phyloP scores from a whole-genome alignment of 1,284 basidiomycete genomes.

The Cryptococcus deneoformans region DNA sequence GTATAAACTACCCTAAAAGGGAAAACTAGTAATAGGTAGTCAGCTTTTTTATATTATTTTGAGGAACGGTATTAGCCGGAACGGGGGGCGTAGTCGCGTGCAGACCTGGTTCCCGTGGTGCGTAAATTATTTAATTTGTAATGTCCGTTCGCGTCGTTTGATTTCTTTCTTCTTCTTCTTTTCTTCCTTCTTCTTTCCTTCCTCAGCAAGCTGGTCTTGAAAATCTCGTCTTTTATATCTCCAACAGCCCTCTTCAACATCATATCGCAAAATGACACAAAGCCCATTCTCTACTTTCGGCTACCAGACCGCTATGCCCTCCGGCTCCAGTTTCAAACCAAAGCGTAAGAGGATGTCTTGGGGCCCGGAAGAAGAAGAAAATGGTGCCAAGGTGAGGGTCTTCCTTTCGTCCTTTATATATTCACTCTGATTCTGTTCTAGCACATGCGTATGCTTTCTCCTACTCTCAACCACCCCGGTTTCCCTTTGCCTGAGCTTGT shows the following conservation, averaged over 20 bases:
- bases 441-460: constrained; percentile 30
- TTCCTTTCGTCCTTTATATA: neutral
- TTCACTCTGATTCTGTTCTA: constrained; percentile 1
- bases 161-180: neutral
- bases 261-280: neutral
- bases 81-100: too few species aligned
- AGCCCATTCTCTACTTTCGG: neutral
- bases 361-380: constrained; percentile 20
- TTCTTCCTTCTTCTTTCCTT: neutral
- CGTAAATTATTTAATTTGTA: neutral
- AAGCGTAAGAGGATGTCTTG: constrained; percentile 41
- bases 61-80: too few species aligned
- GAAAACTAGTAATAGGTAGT: too few species aligned
- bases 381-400: constrained; percentile 21
- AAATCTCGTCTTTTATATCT: neutral
- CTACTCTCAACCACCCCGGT: constrained; percentile 20
- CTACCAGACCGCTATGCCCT: neutral
- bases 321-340: constrained; percentile 25
- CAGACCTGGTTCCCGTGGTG: too few species aligned
- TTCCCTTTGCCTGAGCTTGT: constrained; percentile 36
- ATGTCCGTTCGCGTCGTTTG: neutral
- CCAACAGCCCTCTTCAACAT: neutral
- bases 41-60: too few species aligned
- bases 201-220: neutral
- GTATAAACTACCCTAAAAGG: too few species aligned